Evolutionary conservation across 768 basidiomycete genomes (phyloP).

Genomic region (Tricholoma furcatifolium): DNA sequence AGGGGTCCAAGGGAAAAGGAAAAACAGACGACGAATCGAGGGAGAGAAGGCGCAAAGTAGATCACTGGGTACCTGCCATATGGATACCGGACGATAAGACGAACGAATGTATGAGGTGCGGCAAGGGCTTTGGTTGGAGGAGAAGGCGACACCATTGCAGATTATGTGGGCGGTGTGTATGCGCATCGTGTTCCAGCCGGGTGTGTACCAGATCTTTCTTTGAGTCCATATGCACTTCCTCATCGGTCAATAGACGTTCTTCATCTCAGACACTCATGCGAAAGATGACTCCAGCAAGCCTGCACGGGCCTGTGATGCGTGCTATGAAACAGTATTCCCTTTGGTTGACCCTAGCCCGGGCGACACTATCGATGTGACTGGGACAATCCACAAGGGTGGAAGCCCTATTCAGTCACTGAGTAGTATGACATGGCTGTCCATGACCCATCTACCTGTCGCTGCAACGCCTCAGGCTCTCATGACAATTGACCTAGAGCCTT

Average conservation of each 20-base stretch:
- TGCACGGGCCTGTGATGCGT: slow-evolving; percentile 81
- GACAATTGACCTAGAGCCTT: slow-evolving; percentile 36
- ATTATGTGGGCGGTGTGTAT: slow-evolving; percentile 83
- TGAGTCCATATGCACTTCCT: neutral
- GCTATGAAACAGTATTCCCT: slow-evolving; percentile 86
- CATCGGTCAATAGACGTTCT: slow-evolving; percentile 66
- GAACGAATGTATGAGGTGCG: slow-evolving; percentile 85
- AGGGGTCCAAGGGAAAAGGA: slow-evolving; percentile 19
- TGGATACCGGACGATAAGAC: slow-evolving; percentile 91
- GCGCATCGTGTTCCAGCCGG: slow-evolving; percentile 77
- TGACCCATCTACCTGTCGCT: slow-evolving; percentile 47
- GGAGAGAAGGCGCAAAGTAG: slow-evolving; percentile 54
- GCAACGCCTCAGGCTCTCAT: slow-evolving; percentile 45
- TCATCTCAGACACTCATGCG: slow-evolving; percentile 58
- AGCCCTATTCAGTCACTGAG: slow-evolving; percentile 48
- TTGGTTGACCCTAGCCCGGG: slow-evolving; percentile 37
- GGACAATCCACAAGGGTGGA: slow-evolving; percentile 13
- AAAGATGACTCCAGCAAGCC: slow-evolving; percentile 49
- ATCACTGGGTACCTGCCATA: slow-evolving; percentile 86
- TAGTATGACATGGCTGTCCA: slow-evolving; percentile 53
- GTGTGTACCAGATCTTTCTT: slow-evolving; percentile 38
- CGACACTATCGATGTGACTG: slow-evolving; percentile 6
- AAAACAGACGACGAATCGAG: slow-evolving; percentile 12
- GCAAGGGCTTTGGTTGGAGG: slow-evolving; percentile 71
- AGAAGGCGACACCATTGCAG: slow-evolving; percentile 84